Evolutionary conservation across 306 rosid genomes (phyloP).

Genomic region (Rubus idaeus): DNA sequence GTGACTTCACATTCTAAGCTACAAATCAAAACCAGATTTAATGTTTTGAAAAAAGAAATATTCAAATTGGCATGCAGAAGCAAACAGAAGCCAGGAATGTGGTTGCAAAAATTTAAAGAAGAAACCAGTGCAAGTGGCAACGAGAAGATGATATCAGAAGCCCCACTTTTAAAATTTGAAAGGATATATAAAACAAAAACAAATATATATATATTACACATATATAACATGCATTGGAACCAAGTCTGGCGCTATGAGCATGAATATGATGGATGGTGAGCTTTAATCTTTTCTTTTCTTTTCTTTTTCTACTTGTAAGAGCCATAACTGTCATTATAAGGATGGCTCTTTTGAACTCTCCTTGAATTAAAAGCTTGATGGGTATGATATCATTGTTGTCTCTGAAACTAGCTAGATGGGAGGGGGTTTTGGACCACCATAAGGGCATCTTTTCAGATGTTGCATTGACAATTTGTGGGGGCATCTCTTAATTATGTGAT

Average conservation of each 20-base stretch:
- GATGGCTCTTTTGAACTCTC: slow-evolving; percentile 56
- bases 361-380: slow-evolving; percentile 54
- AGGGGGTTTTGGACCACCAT: slow-evolving; percentile 55
- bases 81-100: slow-evolving; percentile 37
- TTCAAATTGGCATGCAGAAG: slow-evolving; percentile 20
- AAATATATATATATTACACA: background rate
- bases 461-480: slow-evolving; percentile 49
- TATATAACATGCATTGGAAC: slow-evolving; percentile 32
- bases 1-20: slow-evolving; percentile 21
- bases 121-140: slow-evolving; percentile 37
- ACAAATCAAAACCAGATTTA: slow-evolving; percentile 13
- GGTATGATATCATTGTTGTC: slow-evolving; percentile 62
- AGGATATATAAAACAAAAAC: slow-evolving; percentile 20
- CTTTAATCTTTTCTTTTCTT: background rate
- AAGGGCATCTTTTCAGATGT: slow-evolving; percentile 59
- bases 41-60: slow-evolving; percentile 21
- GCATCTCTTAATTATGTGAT: slow-evolving; percentile 28
- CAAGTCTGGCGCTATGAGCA: slow-evolving; percentile 32
- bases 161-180: slow-evolving; percentile 28
- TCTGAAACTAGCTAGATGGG: slow-evolving; percentile 41
- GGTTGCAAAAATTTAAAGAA: slow-evolving; percentile 18
- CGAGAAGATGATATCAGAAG: slow-evolving; percentile 32
- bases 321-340: slow-evolving; percentile 46
- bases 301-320: slow-evolving; percentile 24
- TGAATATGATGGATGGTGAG: slow-evolving; percentile 35